These are phyloP conservation scores for Fusarium sp. DNA, from an alignment of 2,329 filamentous ascomycete genomes.

Conservation along the genomic window DNA sequence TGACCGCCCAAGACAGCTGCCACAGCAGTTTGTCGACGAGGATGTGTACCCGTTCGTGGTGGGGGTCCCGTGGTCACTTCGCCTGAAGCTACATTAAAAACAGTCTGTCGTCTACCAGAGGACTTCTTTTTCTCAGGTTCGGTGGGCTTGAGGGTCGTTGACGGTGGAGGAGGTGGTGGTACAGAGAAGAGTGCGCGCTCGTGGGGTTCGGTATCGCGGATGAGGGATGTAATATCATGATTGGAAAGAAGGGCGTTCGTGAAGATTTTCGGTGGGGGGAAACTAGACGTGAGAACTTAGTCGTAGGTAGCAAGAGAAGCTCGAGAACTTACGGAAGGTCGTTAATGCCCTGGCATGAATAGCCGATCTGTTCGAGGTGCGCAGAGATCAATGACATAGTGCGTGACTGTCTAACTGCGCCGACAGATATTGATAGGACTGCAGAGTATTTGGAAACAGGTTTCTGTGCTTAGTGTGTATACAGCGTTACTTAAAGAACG, in stretches of 20 bases:
- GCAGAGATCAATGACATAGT: slow-evolving; percentile 75
- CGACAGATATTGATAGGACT: not conserved
- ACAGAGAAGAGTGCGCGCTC: slow-evolving; percentile 96
- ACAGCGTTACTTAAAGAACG: not conserved
- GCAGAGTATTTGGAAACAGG: not conserved
- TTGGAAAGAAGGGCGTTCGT: slow-evolving; percentile 89
- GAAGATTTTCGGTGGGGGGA: slow-evolving; percentile 92
- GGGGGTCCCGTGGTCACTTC: slow-evolving; percentile 69
- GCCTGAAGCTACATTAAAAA: slow-evolving; percentile 73
- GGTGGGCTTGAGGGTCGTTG: slow-evolving; percentile 50
- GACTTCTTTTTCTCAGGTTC: slow-evolving; percentile 53
- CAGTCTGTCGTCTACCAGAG: slow-evolving; percentile 66
- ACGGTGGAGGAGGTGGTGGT: slow-evolving; percentile 72
- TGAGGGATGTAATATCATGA: slow-evolving; percentile 92
- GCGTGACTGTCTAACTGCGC: not conserved
- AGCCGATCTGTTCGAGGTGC: slow-evolving; percentile 80
- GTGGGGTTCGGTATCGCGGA: slow-evolving; percentile 93
- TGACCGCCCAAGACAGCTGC: slow-evolving; percentile 89
- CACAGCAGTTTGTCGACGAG: slow-evolving; percentile 82
- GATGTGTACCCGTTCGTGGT: slow-evolving; percentile 60
- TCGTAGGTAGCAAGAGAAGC: not conserved
- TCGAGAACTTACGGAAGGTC: slow-evolving; percentile 71
- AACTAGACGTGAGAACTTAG: slow-evolving; percentile 62
- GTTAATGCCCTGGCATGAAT: slow-evolving; percentile 80
- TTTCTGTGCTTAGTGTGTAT: not conserved